Evolutionary conservation across 2,329 filamentous ascomycete genomes (phyloP).

Genomic region (Zymoseptoria pseudotritici): DNA sequence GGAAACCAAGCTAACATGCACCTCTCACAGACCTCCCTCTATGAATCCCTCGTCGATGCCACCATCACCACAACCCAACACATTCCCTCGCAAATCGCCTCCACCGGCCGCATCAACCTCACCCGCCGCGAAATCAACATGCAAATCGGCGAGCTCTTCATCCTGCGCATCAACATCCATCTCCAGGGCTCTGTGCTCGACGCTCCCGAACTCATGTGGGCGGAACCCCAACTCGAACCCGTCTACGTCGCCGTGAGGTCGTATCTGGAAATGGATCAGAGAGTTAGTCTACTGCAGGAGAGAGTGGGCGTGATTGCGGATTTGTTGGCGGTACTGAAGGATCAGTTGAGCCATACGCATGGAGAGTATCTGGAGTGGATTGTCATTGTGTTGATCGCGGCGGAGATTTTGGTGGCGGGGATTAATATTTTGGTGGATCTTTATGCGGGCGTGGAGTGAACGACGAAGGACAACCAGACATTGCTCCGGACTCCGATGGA

Average conservation of each 20-base stretch:
- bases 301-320: constrained; percentile 89
- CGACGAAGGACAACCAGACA: not conserved
- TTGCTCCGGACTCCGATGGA: not conserved
- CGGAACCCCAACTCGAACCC: constrained; percentile 91
- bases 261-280: constrained; percentile 97
- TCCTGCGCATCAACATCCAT: constrained; percentile 95
- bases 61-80: constrained; percentile 92
- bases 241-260: constrained; percentile 92
- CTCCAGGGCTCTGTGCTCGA: constrained; percentile 94
- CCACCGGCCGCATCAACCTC: constrained; percentile 85
- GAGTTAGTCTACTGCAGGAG: constrained; percentile 82
- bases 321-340: constrained; percentile 84
- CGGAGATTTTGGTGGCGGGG: constrained; percentile 76
- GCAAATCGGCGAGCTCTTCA: constrained; percentile 98
- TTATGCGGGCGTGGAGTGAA: constrained; percentile 51
- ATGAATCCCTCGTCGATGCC: constrained; percentile 89
- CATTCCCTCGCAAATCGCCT: constrained; percentile 83
- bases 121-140: constrained; percentile 92
- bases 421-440: constrained; percentile 95
- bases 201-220: constrained; percentile 96
- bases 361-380: constrained; percentile 53
- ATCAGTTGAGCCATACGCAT: constrained; percentile 88
- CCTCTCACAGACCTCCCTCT: constrained; percentile 66
- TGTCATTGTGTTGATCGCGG: constrained; percentile 90
- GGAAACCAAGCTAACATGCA: constrained; percentile 3